Conservation (phyloP, 768 basidiomycete species). For the Tulasnella sp. region DNA sequence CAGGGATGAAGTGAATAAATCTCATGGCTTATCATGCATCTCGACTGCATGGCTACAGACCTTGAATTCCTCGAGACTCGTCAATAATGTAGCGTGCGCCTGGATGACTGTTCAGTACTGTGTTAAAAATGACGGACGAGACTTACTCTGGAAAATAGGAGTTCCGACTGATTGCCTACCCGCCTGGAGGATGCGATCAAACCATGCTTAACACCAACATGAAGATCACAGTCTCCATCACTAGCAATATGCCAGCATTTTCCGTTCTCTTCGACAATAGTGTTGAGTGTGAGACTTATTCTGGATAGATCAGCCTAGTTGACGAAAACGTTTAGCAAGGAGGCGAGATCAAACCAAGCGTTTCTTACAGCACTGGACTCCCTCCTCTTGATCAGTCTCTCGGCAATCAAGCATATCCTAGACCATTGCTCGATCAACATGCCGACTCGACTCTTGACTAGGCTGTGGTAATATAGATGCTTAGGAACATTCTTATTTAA, state of each 20-base stretch:
- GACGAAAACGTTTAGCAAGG: constrained; percentile 9
- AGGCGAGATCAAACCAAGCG: constrained; percentile 19
- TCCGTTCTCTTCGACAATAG: constrained; percentile 63
- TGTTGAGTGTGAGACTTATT: constrained; percentile 67
- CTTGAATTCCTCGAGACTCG: constrained; percentile 66
- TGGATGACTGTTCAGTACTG: constrained; percentile 22
- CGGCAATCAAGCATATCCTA: constrained; percentile 71
- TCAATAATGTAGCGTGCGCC: constrained; percentile 51
- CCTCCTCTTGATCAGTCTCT: constrained; percentile 78
- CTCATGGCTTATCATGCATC: not conserved
- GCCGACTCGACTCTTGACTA: constrained; percentile 61
- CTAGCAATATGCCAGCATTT: constrained; percentile 68
- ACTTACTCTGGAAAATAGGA: constrained; percentile 59
- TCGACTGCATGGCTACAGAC: constrained; percentile 28
- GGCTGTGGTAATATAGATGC: too few relatives aligned
- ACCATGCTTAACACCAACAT: constrained; percentile 62
- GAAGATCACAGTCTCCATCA: constrained; percentile 51
- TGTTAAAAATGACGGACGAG: not conserved
- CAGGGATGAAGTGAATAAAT: constrained; percentile 14
- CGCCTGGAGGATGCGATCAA: constrained; percentile 54
- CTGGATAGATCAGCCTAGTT: constrained; percentile 71
- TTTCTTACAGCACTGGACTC: constrained; percentile 80
- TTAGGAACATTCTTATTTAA: too few relatives aligned
- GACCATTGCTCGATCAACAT: constrained; percentile 85
- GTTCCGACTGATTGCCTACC: constrained; percentile 56